Evolutionary conservation across 176 grass and related monocot genomes (phyloP).

Genomic region (Eremochloa ophiuroides): DNA sequence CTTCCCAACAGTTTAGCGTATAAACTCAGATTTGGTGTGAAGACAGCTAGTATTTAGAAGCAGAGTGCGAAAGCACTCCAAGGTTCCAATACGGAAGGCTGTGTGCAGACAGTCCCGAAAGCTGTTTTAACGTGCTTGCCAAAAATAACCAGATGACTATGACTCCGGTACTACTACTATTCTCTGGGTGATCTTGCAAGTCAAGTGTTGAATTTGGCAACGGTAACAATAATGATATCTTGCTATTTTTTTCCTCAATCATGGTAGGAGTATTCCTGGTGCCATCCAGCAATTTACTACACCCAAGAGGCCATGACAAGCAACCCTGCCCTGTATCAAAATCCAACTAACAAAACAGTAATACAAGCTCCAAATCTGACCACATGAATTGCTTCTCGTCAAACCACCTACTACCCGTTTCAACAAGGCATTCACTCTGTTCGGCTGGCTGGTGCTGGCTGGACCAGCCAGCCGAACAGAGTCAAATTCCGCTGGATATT

Average conservation of each 20-base stretch:
- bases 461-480: no score
- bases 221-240: neutral
- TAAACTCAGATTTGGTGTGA: conserved; percentile 6
- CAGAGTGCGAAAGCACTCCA: neutral
- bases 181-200: neutral
- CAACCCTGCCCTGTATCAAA: neutral
- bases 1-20: neutral
- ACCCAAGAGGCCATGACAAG: neutral
- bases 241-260: neutral
- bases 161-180: no score
- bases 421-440: neutral
- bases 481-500: no score
- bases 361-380: neutral
- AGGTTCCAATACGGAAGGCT: neutral
- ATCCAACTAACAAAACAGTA: neutral
- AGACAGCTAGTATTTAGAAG: neutral
- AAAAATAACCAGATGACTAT: no score
- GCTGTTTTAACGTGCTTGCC: neutral
- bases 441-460: no score
- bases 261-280: neutral
- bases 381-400: neutral
- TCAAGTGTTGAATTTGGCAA: neutral
- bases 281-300: neutral
- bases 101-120: neutral
- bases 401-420: neutral